Conservation (phyloP, 441 rosid genomes). For the Syzygium syzygioides region DNA sequence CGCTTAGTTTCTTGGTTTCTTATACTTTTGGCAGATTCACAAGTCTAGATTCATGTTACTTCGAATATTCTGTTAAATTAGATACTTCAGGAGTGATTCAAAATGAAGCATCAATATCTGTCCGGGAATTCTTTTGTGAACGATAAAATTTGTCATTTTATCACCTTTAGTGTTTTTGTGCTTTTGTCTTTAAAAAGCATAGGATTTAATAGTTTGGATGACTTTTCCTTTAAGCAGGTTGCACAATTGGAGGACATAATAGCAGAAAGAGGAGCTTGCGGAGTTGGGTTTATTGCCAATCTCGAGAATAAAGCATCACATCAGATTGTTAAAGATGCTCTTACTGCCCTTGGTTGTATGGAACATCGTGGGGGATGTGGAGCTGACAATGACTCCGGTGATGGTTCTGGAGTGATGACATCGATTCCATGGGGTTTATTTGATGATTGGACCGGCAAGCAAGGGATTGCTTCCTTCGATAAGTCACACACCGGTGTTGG, state of each 20-base stretch:
- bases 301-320: slow-evolving; percentile 85
- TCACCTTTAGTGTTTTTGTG: not conserved
- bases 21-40: not conserved
- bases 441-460: slow-evolving; percentile 73
- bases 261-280: slow-evolving; percentile 97
- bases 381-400: slow-evolving; percentile 98
- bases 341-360: slow-evolving; percentile 95
- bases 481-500: slow-evolving; percentile 93
- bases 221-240: slow-evolving; percentile 34
- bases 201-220: not conserved
- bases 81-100: not conserved
- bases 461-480: slow-evolving; percentile 76
- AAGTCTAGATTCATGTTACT: not conserved
- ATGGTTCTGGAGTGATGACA: slow-evolving; percentile 97
- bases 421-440: slow-evolving; percentile 95
- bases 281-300: slow-evolving; percentile 98
- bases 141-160: not conserved
- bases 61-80: not conserved
- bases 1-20: not conserved
- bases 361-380: slow-evolving; percentile 99
- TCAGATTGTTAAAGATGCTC: slow-evolving; percentile 77
- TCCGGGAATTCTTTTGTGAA: not conserved
- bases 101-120: not conserved
- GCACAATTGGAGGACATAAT: slow-evolving; percentile 84
- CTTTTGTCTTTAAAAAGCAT: not conserved